Evolutionary conservation across 1,284 basidiomycete genomes (phyloP).

Genomic region (Heliocybe sulcata): DNA sequence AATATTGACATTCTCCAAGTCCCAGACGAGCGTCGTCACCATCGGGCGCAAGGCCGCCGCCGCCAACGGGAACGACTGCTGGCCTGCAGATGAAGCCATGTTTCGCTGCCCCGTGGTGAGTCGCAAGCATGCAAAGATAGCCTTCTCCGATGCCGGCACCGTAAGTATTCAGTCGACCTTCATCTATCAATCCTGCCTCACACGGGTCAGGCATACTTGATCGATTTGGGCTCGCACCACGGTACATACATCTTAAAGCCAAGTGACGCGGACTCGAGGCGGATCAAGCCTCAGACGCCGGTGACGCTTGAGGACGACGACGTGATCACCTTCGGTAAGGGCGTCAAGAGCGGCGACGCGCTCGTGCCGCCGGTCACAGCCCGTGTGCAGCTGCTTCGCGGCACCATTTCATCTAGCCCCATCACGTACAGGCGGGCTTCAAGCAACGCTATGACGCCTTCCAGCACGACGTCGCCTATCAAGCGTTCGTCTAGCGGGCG

Average conservation of each 20-base stretch:
- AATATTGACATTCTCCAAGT: constrained; percentile 34
- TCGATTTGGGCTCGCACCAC: constrained; percentile 55
- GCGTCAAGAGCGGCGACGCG: constrained; percentile 50
- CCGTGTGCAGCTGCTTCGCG: constrained; percentile 46
- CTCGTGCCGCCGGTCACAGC: constrained; percentile 54
- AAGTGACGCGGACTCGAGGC: constrained; percentile 34
- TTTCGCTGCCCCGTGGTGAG: constrained; percentile 62
- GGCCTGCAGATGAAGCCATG: constrained; percentile 32
- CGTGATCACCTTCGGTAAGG: constrained; percentile 64
- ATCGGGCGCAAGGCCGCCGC: constrained; percentile 47
- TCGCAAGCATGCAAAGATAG: constrained; percentile 58
- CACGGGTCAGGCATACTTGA: constrained; percentile 42
- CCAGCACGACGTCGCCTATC: neutral
- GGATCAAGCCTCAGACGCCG: constrained; percentile 38
- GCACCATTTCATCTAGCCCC: constrained; percentile 11
- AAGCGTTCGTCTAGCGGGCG: constrained; percentile 27
- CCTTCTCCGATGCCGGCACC: constrained; percentile 50
- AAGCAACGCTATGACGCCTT: neutral
- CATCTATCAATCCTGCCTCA: constrained; percentile 9
- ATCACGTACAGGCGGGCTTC: constrained; percentile 7
- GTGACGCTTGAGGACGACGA: constrained; percentile 54
- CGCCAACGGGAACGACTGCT: constrained; percentile 18
- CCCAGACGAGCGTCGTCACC: constrained; percentile 35
- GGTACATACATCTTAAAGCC: constrained; percentile 50
- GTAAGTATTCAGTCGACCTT: constrained; percentile 26